Base-by-base conservation (phyloP, 768 basidiomycete species). In the Botryobasidium botryosum region DNA sequence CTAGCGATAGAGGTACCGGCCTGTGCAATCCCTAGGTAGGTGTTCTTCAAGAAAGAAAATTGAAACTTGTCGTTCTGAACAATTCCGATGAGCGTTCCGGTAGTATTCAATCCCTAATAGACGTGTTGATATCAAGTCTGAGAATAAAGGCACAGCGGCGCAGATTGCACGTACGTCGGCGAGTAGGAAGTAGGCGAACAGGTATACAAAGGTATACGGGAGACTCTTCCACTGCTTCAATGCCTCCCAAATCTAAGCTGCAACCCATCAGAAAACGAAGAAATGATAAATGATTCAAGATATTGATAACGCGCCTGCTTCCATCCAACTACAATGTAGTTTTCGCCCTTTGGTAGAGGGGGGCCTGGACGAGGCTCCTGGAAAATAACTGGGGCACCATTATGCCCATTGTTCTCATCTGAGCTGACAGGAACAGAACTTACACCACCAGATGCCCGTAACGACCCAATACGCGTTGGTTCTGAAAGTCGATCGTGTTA, bases 371-470 rank as follows among this genome's bases (percentile, higher is more conserved):
- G 74, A n/a, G 77, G 80, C 54, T 82, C 71, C 57, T 90, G 86
- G 58, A 74, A 86, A 40, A 87, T 70, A 52, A 88, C 83, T 85
- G 43, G 17, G 18, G 15, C 6, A 6, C 5, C 13, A 29, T 29
- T 17, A 48, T 15, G 25, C 6, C 7, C 1, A 44, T 40, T 15
- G 18, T 26, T 10, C 18, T 13, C 3, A 20, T 2, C 26, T 15
- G 1, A n/a, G 5, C 21, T 1, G 5, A 4, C 2, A 6, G 17
- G 48, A 5, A 8, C 18, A 40, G 31, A 1, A 61, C 78, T 39
- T 61, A 84, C 82, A 85, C 86, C 86, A 91, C 75, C 86, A 88
- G 40, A 86, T 74, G 6, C 84, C 85, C 6, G 68, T 65, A 1
- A 87, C 7, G 37, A 90, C 79, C 83, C 79, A 79, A 51, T 84